phyloP scores from a whole-genome alignment of 495 filamentous ascomycete species.

The Cercophora newfieldiana region DNA sequence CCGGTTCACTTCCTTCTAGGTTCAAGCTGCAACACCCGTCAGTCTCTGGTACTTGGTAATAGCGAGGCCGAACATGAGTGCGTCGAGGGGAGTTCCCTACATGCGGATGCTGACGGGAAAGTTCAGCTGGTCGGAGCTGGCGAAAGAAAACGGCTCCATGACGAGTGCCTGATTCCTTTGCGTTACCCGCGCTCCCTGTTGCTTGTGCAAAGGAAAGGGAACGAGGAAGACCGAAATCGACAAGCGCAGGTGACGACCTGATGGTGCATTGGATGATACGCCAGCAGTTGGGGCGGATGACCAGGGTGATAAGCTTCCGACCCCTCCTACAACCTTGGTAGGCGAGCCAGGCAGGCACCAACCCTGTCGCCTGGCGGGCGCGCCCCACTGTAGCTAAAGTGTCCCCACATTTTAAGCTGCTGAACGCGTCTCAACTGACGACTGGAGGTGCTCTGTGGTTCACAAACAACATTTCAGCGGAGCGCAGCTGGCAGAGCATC shows the following conservation, averaged over 20 bases:
- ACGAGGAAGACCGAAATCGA: not conserved
- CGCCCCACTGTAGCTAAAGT: too few relatives aligned
- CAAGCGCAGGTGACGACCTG: not conserved
- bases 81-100: constrained; percentile 18
- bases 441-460: too few relatives aligned
- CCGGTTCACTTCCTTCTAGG: constrained; percentile 82
- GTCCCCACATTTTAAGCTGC: too few relatives aligned
- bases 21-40: constrained; percentile 50
- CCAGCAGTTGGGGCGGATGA: too few relatives aligned
- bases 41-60: not conserved
- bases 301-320: too few relatives aligned
- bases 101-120: constrained; percentile 82
- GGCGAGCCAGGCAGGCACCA: too few relatives aligned
- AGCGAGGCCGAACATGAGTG: not conserved
- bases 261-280: not conserved
- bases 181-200: not conserved
- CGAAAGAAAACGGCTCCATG: constrained; percentile 97
- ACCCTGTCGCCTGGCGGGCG: too few relatives aligned
- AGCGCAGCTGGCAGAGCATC: too few relatives aligned
- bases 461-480: too few relatives aligned
- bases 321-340: too few relatives aligned
- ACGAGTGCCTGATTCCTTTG: constrained; percentile 2
- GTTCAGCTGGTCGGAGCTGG: constrained; percentile 75
- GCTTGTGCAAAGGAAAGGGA: not conserved
- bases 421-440: too few relatives aligned